phyloP scores from a whole-genome alignment of 805 yeast species.

The Candida schatavii region DNA sequence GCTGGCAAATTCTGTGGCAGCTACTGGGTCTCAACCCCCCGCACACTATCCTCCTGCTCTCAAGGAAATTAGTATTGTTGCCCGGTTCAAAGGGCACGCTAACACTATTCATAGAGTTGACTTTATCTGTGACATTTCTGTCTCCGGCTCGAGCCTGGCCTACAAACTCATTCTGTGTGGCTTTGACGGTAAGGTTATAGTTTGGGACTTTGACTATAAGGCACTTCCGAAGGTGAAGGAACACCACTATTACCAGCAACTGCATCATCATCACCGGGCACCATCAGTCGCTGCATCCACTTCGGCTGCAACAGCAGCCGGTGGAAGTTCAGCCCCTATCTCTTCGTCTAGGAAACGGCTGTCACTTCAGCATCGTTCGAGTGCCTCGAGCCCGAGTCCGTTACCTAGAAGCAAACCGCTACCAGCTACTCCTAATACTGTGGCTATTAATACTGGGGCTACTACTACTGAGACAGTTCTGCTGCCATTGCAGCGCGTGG shows the following conservation, averaged over 20 bases:
- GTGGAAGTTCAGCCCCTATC: neutral
- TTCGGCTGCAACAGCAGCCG: neutral
- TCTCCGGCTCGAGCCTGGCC: constrained; percentile 9
- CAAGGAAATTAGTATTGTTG: constrained; percentile 35
- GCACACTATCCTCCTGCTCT: constrained; percentile 30
- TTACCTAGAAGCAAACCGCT: neutral
- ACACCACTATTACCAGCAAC: neutral
- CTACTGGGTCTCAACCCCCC: constrained; percentile 5
- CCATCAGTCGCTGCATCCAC: neutral
- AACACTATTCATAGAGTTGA: constrained; percentile 30
- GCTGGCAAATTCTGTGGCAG: neutral
- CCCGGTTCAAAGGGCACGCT: constrained; percentile 39
- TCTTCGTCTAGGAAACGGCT: neutral
- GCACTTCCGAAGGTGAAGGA: constrained; percentile 37
- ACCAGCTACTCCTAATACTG: neutral
- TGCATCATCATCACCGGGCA: neutral
- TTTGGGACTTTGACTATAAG: constrained; percentile 45
- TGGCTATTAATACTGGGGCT: no score
- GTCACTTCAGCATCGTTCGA: neutral
- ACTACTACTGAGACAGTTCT: no score
- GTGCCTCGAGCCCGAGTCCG: neutral
- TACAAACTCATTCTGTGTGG: constrained; percentile 40
- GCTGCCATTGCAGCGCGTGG: neutral
- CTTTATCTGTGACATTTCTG: constrained; percentile 20
- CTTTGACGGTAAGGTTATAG: constrained; percentile 36